A percentile compares a stretch with the other conserved stretches of the same genome.
These are phyloP conservation scores for Hemileccinum impolitum DNA, from an alignment of 768 basidiomycete genomes.

Conservation along the genomic window DNA sequence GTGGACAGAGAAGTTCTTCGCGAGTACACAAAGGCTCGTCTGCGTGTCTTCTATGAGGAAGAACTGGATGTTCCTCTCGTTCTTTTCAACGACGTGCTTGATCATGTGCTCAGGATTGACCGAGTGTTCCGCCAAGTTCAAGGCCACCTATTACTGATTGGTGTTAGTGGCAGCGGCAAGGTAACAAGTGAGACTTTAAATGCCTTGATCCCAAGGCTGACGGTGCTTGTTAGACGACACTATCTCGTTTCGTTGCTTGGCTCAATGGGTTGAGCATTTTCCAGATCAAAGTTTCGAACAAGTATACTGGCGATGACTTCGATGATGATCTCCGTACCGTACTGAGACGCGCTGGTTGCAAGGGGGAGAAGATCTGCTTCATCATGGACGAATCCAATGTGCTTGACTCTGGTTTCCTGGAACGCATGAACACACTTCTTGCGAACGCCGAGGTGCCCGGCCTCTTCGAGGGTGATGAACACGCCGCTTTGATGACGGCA, in stretches of 20 bases:
- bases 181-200: conserved; percentile 40
- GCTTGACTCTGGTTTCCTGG: conserved; percentile 96
- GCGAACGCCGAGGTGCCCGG: conserved; percentile 99
- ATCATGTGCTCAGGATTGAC: conserved; percentile 97
- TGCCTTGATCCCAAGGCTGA: conserved; percentile 12
- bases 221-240: conserved; percentile 65
- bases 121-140: conserved; percentile 98
- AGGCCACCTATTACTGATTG: conserved; percentile 93
- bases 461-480: conserved; percentile 99
- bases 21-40: conserved; percentile 94
- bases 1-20: conserved; percentile 91
- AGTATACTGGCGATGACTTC: conserved; percentile 97
- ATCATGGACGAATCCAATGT: conserved; percentile 99
- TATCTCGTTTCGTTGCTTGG: conserved; percentile 99
- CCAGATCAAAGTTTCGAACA: conserved; percentile 99
- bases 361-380: conserved; percentile 99
- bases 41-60: conserved; percentile 99
- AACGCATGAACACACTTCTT: conserved; percentile 99
- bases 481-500: conserved; percentile 96
- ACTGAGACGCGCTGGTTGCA: conserved; percentile 92
- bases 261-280: conserved; percentile 99
- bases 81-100: conserved; percentile 96
- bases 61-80: conserved; percentile 97
- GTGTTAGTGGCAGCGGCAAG: conserved; percentile 98
- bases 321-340: conserved; percentile 96